Percentiles rank a stretch among this genome's conserved stretches.
Conservation (phyloP, 768 basidiomycete genomes). For the Neoboletus magnificus region DNA sequence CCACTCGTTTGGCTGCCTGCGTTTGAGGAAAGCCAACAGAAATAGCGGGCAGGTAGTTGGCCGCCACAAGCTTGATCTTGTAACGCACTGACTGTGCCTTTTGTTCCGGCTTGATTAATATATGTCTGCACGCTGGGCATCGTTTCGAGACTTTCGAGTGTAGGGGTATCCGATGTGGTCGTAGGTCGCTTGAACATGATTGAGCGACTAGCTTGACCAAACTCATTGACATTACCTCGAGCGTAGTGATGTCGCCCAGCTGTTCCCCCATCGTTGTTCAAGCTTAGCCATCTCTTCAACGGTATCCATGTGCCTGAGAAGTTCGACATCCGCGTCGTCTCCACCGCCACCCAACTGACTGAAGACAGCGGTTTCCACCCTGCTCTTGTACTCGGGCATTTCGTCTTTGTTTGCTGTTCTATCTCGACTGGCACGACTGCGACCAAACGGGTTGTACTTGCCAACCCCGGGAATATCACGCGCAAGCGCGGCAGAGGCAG, state of each 20-base stretch:
- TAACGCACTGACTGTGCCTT: slow-evolving; percentile 92
- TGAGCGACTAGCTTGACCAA: neutral
- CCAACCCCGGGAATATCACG: slow-evolving; percentile 82
- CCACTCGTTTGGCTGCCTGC: slow-evolving; percentile 36
- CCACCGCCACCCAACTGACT: slow-evolving; percentile 54
- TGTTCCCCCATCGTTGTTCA: slow-evolving; percentile 77
- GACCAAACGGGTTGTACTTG: slow-evolving; percentile 66
- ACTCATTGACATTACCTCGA: slow-evolving; percentile 44
- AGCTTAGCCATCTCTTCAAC: slow-evolving; percentile 62
- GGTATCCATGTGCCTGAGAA: slow-evolving; percentile 60
- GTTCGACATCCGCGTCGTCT: slow-evolving; percentile 68
- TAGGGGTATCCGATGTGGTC: slow-evolving; percentile 86
- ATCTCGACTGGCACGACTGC: slow-evolving; percentile 52
- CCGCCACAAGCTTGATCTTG: slow-evolving; percentile 97
- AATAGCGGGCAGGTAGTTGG: slow-evolving; percentile 90
- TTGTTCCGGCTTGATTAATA: slow-evolving; percentile 97
- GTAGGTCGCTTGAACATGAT: slow-evolving; percentile 57
- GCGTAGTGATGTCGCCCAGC: slow-evolving; percentile 70
- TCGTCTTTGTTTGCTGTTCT: slow-evolving; percentile 70
- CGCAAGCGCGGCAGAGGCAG: slow-evolving; percentile 83
- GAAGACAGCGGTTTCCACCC: slow-evolving; percentile 60
- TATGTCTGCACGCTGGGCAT: slow-evolving; percentile 91
- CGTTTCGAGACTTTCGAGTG: slow-evolving; percentile 95
- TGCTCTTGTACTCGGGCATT: slow-evolving; percentile 70
- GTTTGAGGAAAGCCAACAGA: slow-evolving; percentile 64